These are phyloP conservation scores for Biscutella laevigata DNA, from an alignment of 441 rosid genomes.

Conservation along the genomic window DNA sequence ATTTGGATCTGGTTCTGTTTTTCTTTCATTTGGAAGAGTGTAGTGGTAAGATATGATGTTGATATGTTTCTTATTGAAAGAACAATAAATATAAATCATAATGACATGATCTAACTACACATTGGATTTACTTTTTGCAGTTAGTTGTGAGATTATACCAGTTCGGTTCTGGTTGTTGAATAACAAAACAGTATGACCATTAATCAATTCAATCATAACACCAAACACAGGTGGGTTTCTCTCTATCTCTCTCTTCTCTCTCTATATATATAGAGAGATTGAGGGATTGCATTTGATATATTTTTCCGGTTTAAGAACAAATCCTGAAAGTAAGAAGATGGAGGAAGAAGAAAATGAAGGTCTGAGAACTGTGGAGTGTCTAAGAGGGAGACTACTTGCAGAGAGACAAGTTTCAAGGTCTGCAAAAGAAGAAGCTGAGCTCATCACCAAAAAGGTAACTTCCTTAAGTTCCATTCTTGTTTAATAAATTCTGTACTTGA, in stretches of 20 bases:
- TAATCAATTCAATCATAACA: conserved; percentile 23
- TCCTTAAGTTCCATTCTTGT: too few relatives aligned
- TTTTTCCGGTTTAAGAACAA: conserved; percentile 12
- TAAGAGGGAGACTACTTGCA: conserved; percentile 74
- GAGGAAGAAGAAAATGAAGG: conserved; percentile 40
- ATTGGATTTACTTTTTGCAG: conserved; percentile 14
- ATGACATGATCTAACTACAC: conserved; percentile 21
- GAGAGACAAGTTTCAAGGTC: conserved; percentile 73
- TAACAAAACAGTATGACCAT: conserved; percentile 24
- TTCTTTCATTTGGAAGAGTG: neutral
- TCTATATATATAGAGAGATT: too few relatives aligned
- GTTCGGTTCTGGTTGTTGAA: conserved; percentile 2
- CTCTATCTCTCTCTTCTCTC: too few relatives aligned
- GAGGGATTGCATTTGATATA: conserved; percentile 2
- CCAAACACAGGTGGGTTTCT: conserved; percentile 30
- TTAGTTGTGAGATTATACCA: conserved; percentile 17
- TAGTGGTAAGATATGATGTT: conserved; percentile 21
- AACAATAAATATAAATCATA: conserved; percentile 22
- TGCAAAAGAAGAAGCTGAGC: conserved; percentile 54
- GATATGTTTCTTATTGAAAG: conserved; percentile 21
- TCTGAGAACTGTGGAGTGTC: conserved; percentile 56
- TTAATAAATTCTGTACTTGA: neutral
- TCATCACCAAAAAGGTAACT: conserved; percentile 48
- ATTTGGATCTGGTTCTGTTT: conserved; percentile 8
- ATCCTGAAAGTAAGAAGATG: conserved; percentile 32